A percentile compares a stretch with the other conserved stretches of the same genome.
Evolutionary conservation across 2,329 filamentous ascomycete genomes (phyloP).

Genomic region (Colletotrichum plurivorum): DNA sequence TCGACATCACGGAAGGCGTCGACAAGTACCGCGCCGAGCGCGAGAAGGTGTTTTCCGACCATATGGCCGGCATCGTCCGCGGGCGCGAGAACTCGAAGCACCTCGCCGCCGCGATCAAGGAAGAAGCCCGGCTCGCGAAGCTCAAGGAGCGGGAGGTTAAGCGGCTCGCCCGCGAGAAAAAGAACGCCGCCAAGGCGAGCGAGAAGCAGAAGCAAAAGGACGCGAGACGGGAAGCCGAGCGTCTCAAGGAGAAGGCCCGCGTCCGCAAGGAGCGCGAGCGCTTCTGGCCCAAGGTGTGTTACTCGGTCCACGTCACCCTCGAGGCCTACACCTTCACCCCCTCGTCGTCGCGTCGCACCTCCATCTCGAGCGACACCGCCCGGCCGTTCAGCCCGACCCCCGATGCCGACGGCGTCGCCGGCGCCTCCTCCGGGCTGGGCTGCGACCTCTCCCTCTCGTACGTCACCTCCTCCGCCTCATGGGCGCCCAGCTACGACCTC

Average conservation of each 20-base stretch:
- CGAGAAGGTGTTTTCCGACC: slow-evolving; percentile 57
- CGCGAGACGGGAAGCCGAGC: slow-evolving; percentile 53
- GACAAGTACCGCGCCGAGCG: slow-evolving; percentile 60
- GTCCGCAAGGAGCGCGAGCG: slow-evolving; percentile 58
- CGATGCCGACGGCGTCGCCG: slow-evolving; percentile 41
- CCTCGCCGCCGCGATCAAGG: slow-evolving; percentile 50
- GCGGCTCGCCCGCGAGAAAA: neutral
- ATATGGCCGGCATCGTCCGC: slow-evolving; percentile 49
- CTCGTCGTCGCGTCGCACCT: slow-evolving; percentile 63
- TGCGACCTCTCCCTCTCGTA: slow-evolving; percentile 71
- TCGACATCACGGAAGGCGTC: slow-evolving; percentile 55
- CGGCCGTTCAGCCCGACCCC: slow-evolving; percentile 59
- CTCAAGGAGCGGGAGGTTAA: neutral
- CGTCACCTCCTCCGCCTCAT: slow-evolving; percentile 70
- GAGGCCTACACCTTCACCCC: slow-evolving; percentile 61
- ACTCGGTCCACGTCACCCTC: slow-evolving; percentile 65
- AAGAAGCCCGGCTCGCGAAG: slow-evolving; percentile 49
- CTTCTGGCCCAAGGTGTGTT: slow-evolving; percentile 67
- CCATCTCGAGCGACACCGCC: slow-evolving; percentile 66
- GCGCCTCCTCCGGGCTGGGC: slow-evolving; percentile 28
- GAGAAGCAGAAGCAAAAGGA: slow-evolving; percentile 53
- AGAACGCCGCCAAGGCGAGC: slow-evolving; percentile 44
- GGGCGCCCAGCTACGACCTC: slow-evolving; percentile 74
- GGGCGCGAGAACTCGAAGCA: slow-evolving; percentile 48
- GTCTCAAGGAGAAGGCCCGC: slow-evolving; percentile 58